Evolutionary conservation across 1,284 basidiomycete species (phyloP), one percentile per base, ranked within the genome.

Genomic region (Rugiboletus extremiorientalis): DNA sequence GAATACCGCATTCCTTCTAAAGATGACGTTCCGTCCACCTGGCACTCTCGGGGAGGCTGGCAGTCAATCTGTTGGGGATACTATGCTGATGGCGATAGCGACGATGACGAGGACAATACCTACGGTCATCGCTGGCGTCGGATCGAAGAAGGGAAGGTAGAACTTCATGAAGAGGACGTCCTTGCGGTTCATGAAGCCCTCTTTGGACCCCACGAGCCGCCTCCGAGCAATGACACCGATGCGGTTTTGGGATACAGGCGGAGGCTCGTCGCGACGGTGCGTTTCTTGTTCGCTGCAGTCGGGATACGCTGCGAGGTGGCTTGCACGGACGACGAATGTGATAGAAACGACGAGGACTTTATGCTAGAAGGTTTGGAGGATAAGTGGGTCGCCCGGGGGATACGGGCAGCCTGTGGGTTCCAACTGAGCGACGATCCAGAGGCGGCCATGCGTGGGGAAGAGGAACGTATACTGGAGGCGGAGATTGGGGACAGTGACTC

Each of bases 51-150:
- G 7, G 55, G 52, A 6, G 62, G 55, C 1, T 63, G 63, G 54
- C 57, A 61, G 23, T 33, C 64, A 5, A 64, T 65, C 6, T 62
- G 62, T 33, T 66, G 62, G 59, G 59, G 59, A 25, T 55, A 34
- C 20, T 59, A n/a, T n/a, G n/a, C n/a, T n/a, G n/a, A n/a, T n/a
- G n/a, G n/a, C n/a, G n/a, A n/a, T n/a, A n/a, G n/a, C n/a, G n/a
- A 16, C 20, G 59, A 52, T 5, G 53, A 62, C 27, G 31, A 55
- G 9, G 52, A 23, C 9, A 57, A 48, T n/a, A n/a, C n/a, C 25
- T 57, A 41, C 18, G 36, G 36, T 6, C 28, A 11, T 10, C 18
- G 30, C 15, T 59, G 60, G 55, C 49, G 43, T 10, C 23, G 46
- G 4, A 37, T 61, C 6, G 58, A 65, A 34, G 30, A 20, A 16